A percentile compares a stretch with the other conserved stretches of the same genome.
phyloP scores from a whole-genome alignment of 1,284 basidiomycete species.

The Sporisorium reilianum region DNA sequence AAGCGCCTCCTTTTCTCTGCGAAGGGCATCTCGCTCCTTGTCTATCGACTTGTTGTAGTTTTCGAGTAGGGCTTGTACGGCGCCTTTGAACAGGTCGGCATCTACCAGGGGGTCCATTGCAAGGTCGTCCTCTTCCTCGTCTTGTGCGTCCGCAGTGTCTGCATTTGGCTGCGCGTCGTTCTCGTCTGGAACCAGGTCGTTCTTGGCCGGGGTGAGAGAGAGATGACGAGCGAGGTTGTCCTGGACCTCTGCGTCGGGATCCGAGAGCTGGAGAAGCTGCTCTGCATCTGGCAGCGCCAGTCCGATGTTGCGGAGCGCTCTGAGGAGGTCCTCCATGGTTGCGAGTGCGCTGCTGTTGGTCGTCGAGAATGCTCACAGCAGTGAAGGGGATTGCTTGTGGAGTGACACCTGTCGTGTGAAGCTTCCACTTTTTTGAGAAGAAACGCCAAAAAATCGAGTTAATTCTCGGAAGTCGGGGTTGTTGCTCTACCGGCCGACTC shows the following conservation, averaged over 20 bases:
- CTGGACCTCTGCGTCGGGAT: constrained; percentile 56
- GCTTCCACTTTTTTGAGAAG: constrained; percentile 16
- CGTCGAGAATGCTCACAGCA: no score
- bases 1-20: constrained; percentile 38
- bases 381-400: neutral
- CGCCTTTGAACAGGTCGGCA: constrained; percentile 64
- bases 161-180: neutral
- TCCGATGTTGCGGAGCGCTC: constrained; percentile 60
- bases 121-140: constrained; percentile 30
- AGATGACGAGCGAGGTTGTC: constrained; percentile 62
- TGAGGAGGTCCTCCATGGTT: constrained; percentile 65
- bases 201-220: constrained; percentile 49
- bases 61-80: constrained; percentile 62
- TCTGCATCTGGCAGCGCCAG: constrained; percentile 56
- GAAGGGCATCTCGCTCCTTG: constrained; percentile 49
- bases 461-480: constrained; percentile 31
- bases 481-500: neutral
- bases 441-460: constrained; percentile 29
- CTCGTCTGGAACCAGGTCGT: constrained; percentile 23
- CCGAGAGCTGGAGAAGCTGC: constrained; percentile 63
- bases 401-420: constrained; percentile 10
- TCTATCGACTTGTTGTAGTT: constrained; percentile 61
- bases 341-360: neutral
- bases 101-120: constrained; percentile 53
- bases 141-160: neutral